Conservation (phyloP, 176 grass and related monocot genomes). For the Oryza meyeriana region DNA sequence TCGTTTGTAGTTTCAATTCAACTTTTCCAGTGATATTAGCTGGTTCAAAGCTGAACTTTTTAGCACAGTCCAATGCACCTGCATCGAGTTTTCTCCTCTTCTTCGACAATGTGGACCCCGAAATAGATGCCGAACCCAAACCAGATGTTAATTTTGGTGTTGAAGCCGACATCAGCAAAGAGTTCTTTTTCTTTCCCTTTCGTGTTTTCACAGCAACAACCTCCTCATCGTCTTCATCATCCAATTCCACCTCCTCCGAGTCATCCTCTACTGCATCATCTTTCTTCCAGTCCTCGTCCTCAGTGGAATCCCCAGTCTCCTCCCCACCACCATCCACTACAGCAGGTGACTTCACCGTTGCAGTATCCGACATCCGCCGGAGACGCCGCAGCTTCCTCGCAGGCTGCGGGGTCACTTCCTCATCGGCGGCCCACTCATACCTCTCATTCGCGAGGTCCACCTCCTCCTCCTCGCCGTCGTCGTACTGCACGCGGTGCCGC, state of each 20-base stretch:
- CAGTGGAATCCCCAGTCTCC: slow-evolving; percentile 46
- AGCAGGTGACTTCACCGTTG: slow-evolving; percentile 20
- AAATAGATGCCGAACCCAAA: not conserved
- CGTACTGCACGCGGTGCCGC: slow-evolving; percentile 65
- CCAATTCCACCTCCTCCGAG: slow-evolving; percentile 75
- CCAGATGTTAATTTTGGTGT: not conserved
- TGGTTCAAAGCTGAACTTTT: slow-evolving; percentile 69
- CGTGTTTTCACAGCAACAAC: slow-evolving; percentile 34
- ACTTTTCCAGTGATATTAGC: slow-evolving; percentile 19
- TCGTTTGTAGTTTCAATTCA: slow-evolving; percentile 4
- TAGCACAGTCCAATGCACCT: slow-evolving; percentile 55
- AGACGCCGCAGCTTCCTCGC: slow-evolving; percentile 74
- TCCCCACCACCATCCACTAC: slow-evolving; percentile 27
- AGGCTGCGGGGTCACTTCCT: slow-evolving; percentile 4
- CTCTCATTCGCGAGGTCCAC: slow-evolving; percentile 68
- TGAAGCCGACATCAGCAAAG: slow-evolving; percentile 9
- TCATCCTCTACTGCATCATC: slow-evolving; percentile 32
- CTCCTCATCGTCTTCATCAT: slow-evolving; percentile 56
- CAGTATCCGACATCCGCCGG: slow-evolving; percentile 51
- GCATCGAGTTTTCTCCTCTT: slow-evolving; percentile 81
- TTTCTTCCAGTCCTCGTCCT: slow-evolving; percentile 78
- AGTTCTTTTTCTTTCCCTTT: slow-evolving; percentile 31
- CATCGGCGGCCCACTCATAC: slow-evolving; percentile 58
- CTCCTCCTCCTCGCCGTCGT: slow-evolving; percentile 74
- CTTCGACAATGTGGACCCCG: slow-evolving; percentile 14